phyloP scores from a whole-genome alignment of 306 rosid genomes.

The Medicago truncatula region DNA sequence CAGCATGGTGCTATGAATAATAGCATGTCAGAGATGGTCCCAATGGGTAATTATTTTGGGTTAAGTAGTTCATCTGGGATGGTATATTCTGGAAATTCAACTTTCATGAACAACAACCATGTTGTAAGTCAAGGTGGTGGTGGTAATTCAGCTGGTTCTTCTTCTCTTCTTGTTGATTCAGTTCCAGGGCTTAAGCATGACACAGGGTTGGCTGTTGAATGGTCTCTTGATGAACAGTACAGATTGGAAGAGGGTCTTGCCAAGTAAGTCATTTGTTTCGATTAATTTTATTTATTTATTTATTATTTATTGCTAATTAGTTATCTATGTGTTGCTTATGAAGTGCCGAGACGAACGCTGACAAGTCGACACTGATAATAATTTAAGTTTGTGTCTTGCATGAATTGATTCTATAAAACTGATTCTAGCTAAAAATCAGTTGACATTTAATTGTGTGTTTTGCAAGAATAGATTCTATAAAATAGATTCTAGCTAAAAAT shows the following conservation, averaged over 20 bases:
- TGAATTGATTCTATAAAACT: no score
- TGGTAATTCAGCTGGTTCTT: conserved; percentile 49
- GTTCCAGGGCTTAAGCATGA: conserved; percentile 94
- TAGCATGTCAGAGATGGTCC: conserved; percentile 83
- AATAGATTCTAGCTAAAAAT: no score
- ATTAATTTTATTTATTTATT: neutral
- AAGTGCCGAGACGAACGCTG: no score
- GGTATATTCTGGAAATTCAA: conserved; percentile 71
- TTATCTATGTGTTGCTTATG: neutral
- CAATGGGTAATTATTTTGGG: conserved; percentile 73
- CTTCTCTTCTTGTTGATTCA: conserved; percentile 69
- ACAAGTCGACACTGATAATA: no score
- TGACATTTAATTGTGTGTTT: no score
- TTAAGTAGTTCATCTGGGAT: conserved; percentile 58
- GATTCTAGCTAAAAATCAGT: no score
- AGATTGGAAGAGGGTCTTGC: conserved; percentile 84
- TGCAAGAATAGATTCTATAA: no score
- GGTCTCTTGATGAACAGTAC: conserved; percentile 93
- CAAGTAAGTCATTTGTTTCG: conserved; percentile 63
- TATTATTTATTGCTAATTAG: neutral
- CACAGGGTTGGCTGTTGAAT: conserved; percentile 90
- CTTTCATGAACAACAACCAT: conserved; percentile 57
- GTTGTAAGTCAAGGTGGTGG: conserved; percentile 65
- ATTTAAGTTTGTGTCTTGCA: no score
- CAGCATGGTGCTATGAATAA: conserved; percentile 77